Conservation (phyloP, 805 yeast genomes). For the Nematodospora valgi region DNA sequence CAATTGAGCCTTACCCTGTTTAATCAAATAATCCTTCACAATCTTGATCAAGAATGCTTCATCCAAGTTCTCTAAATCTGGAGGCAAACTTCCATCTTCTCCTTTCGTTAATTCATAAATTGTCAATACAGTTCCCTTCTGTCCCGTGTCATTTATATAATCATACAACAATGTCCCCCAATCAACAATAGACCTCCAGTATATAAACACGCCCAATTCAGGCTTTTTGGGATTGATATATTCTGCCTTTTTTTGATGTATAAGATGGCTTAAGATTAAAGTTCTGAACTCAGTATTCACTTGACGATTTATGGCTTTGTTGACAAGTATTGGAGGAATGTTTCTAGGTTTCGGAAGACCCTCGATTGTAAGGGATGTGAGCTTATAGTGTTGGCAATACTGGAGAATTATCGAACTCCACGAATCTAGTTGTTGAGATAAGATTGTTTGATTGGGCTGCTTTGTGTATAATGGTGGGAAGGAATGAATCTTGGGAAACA, state of each 20-base stretch:
- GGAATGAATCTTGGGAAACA: constrained; percentile 41
- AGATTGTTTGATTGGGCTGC: constrained; percentile 80
- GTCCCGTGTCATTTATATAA: constrained; percentile 66
- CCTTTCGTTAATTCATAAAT: constrained; percentile 67
- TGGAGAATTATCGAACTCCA: constrained; percentile 69
- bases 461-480: constrained; percentile 92
- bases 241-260: constrained; percentile 54
- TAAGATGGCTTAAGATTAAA: constrained; percentile 57
- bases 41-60: constrained; percentile 50
- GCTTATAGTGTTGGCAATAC: constrained; percentile 54
- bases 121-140: constrained; percentile 71
- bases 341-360: constrained; percentile 25
- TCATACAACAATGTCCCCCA: constrained; percentile 36
- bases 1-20: constrained; percentile 69
- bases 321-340: constrained; percentile 45
- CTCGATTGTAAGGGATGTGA: constrained; percentile 27
- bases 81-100: constrained; percentile 39
- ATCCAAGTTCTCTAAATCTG: constrained; percentile 65
- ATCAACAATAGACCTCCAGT: constrained; percentile 53
- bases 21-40: constrained; percentile 52
- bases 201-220: constrained; percentile 65
- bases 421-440: constrained; percentile 70
- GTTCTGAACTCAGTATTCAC: constrained; percentile 53
- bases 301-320: constrained; percentile 47
- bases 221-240: constrained; percentile 48